Conservation (phyloP, 208 protist species). For the Entamoeba moshkovskii region DNA sequence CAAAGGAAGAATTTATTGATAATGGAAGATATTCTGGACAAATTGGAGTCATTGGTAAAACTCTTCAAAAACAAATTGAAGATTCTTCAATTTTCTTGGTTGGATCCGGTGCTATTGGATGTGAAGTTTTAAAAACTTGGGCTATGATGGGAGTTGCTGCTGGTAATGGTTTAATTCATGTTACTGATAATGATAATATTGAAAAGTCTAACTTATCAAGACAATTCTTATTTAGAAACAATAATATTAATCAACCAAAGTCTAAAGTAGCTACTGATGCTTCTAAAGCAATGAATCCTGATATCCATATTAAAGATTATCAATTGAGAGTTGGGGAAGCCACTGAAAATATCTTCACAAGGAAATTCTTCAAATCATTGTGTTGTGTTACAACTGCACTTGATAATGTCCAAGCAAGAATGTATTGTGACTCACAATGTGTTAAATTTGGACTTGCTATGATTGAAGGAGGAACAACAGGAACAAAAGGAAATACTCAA, state of each 20-base stretch:
- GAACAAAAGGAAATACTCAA: slow-evolving; percentile 89
- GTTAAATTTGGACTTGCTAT: slow-evolving; percentile 81
- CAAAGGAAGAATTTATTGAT: slow-evolving; percentile 5
- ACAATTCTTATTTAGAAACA: slow-evolving; percentile 93
- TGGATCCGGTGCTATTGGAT: slow-evolving; percentile 88
- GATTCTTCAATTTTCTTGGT: slow-evolving; percentile 64
- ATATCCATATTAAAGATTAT: slow-evolving; percentile 49
- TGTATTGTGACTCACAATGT: slow-evolving; percentile 80
- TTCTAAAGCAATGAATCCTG: slow-evolving; percentile 73
- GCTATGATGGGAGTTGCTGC: slow-evolving; percentile 81
- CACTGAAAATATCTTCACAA: slow-evolving; percentile 78
- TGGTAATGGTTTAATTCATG: slow-evolving; percentile 52
- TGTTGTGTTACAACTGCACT: slow-evolving; percentile 86
- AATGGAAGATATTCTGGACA: slow-evolving; percentile 71
- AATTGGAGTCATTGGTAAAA: slow-evolving; percentile 73
- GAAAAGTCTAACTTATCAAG: slow-evolving; percentile 95
- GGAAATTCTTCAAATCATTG: slow-evolving; percentile 78
- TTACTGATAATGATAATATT: slow-evolving; percentile 98
- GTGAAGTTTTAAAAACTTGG: slow-evolving; percentile 89
- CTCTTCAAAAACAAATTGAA: slow-evolving; percentile 36
- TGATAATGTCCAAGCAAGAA: slow-evolving; percentile 75
- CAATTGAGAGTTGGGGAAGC: slow-evolving; percentile 62
- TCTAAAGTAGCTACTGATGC: slow-evolving; percentile 67
- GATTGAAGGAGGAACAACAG: slow-evolving; percentile 93
- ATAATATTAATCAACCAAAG: slow-evolving; percentile 80